Percentiles rank a stretch among this genome's conserved stretches.
phyloP scores from a whole-genome alignment of 2,329 filamentous ascomycete genomes.

The Cadophora luteo-olivacea region DNA sequence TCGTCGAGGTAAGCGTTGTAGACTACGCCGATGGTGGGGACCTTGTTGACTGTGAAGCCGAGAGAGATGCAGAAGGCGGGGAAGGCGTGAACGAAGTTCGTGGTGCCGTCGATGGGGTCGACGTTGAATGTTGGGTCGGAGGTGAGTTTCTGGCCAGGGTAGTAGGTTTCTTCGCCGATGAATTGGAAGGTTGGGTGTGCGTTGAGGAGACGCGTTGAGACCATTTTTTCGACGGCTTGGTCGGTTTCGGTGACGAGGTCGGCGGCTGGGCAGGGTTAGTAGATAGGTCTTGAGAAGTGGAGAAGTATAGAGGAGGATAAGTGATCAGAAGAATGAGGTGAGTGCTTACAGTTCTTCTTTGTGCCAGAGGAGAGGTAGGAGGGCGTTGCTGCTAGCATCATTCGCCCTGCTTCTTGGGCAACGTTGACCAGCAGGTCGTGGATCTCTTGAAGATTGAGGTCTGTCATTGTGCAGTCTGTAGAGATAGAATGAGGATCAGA shows the following conservation, averaged over 20 bases:
- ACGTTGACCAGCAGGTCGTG: constrained; percentile 66
- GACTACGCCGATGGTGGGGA: constrained; percentile 73
- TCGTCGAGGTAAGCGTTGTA: constrained; percentile 79
- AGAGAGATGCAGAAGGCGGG: constrained; percentile 79
- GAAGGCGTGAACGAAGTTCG: constrained; percentile 81
- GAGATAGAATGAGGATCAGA: background rate
- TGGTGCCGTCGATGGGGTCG: constrained; percentile 83
- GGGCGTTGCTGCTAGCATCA: constrained; percentile 68
- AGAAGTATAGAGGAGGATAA: background rate
- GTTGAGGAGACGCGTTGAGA: constrained; percentile 57
- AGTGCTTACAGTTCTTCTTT: constrained; percentile 64
- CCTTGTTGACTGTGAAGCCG: constrained; percentile 68
- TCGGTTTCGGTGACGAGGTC: constrained; percentile 74
- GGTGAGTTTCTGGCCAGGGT: constrained; percentile 67
- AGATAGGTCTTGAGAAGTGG: background rate
- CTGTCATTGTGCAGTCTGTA: constrained; percentile 51
- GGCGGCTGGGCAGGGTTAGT: constrained; percentile 56
- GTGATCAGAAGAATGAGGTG: background rate
- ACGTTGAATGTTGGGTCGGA: constrained; percentile 77
- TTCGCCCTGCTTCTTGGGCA: constrained; percentile 68
- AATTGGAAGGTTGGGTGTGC: constrained; percentile 66
- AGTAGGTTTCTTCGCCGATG: constrained; percentile 80
- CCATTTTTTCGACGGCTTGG: constrained; percentile 68
- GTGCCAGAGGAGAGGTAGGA: constrained; percentile 62
- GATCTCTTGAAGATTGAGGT: constrained; percentile 65